Evolutionary conservation across 1,284 basidiomycete genomes (phyloP).

Genomic region (Cutaneotrichosporon sp.): DNA sequence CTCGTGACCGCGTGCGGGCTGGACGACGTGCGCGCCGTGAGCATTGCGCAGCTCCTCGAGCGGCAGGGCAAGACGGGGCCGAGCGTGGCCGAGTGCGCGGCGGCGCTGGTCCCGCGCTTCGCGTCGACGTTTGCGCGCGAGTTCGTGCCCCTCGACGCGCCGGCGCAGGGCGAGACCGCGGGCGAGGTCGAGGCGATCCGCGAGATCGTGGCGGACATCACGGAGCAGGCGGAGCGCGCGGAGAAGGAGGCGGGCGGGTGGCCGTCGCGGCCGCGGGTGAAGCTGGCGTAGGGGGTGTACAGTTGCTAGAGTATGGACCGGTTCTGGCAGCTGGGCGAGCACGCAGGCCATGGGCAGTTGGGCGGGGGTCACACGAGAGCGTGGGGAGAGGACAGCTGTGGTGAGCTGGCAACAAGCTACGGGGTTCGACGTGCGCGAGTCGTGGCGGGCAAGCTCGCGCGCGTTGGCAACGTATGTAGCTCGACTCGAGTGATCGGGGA

Average conservation of each 20-base stretch:
- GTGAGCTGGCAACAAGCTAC: no score
- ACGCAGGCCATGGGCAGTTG: no score
- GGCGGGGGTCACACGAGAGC: no score
- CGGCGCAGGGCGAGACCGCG: conserved; percentile 12
- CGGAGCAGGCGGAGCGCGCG: conserved; percentile 31
- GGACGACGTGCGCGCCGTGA: conserved; percentile 70
- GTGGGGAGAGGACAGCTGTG: no score
- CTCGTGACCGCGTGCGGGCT: conserved; percentile 90
- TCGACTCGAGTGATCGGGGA: no score
- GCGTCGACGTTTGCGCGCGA: conserved; percentile 38
- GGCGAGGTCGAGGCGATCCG: conserved; percentile 30
- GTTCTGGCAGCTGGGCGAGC: no score
- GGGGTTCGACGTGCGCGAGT: no score
- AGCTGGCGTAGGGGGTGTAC: no score
- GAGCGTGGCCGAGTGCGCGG: conserved; percentile 32
- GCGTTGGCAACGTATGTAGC: no score
- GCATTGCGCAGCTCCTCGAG: conserved; percentile 44
- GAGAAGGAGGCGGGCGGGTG: conserved; percentile 35
- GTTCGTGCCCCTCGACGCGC: conserved; percentile 29
- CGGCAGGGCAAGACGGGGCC: conserved; percentile 15
- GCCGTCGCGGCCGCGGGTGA: conserved; percentile 29
- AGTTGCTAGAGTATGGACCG: no score
- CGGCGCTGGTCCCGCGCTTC: conserved; percentile 43
- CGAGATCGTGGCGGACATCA: conserved; percentile 33
- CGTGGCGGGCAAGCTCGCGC: no score